Evolutionary conservation across 148 eudicot genomes (phyloP), one percentile per base, ranked within the genome.

Genomic region (Diospyros lotus): DNA sequence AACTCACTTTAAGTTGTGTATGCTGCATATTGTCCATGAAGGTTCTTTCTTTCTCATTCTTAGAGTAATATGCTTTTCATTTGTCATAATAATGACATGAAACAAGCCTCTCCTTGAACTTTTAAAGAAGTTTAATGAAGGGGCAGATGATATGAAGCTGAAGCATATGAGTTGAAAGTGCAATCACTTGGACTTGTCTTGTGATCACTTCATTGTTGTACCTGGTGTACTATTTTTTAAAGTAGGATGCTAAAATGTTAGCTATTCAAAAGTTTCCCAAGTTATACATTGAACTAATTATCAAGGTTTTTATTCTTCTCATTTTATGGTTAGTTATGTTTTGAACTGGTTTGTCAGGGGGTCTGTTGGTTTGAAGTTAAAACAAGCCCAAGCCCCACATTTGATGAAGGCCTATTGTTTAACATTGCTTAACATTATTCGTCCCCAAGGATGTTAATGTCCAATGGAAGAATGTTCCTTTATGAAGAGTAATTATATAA

Each of bases 341-440:
- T 85, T 86, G 78, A 86, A 88, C 86, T 90, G 94, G 90, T 78
- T 87, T 90, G 92, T 86, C 91, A 90, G 92, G 95, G 92, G 92
- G 89, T 90, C 69, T 81, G 84, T 88, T 86, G 86, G 92, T 90
- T 90, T 90, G 90, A 85, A 88, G 90, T 84, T 84, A 87, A 77
- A 89, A 83, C 90, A 83, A 90, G 95, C 82, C 92, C 86, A 90
- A 90, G 95, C 92, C 95, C 90, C 95, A 84, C 80, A 77, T 88
- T 80, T 88, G 92, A 80, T 79, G 89, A 88, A 88, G 95, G 79
- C 76, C 85, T 79, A 75, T 85, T 85, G 71, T 86, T 78, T 85
- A 81, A 80, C 77, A 84, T 85, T 82, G 84, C 81, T 81, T 86
- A 86, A 79, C 82, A 71, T 74, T 80, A 73, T 75, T 86, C 85